Percentiles rank a stretch among this genome's conserved stretches.
phyloP scores from a whole-genome alignment of 2,329 filamentous ascomycete genomes.

The Juglanconis oblonga region DNA sequence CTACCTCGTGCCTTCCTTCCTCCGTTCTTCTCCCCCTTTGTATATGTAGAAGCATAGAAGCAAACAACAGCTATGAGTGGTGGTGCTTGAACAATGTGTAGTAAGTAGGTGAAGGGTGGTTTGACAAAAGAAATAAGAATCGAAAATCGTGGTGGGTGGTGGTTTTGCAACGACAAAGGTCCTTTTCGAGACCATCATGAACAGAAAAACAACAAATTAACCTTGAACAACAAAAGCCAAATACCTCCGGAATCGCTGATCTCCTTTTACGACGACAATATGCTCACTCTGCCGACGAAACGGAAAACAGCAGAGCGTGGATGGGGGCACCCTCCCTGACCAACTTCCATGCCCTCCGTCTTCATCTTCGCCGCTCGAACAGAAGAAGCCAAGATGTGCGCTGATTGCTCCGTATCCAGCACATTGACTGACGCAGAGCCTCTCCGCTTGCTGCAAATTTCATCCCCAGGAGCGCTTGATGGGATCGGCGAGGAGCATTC shows the following conservation, averaged over 20 bases:
- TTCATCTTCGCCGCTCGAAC: neutral
- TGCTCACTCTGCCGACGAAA: slow-evolving; percentile 4
- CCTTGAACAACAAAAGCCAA: slow-evolving; percentile 13
- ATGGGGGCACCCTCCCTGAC: neutral
- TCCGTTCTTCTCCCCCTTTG: slow-evolving; percentile 18
- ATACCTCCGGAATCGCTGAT: slow-evolving; percentile 14
- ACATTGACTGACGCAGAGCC: no score
- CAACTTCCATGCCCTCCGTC: neutral
- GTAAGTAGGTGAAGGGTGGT: slow-evolving; percentile 8
- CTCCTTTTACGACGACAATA: slow-evolving; percentile 9
- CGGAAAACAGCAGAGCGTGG: slow-evolving; percentile 5
- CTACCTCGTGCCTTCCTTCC: slow-evolving; percentile 11
- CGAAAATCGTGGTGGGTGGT: neutral
- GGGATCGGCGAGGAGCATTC: neutral
- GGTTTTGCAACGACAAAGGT: slow-evolving; percentile 1
- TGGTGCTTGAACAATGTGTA: neutral
- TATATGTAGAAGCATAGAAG: slow-evolving; percentile 29
- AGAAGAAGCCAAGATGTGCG: no score
- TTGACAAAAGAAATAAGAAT: slow-evolving; percentile 23
- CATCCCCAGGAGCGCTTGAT: neutral
- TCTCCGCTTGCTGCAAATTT: no score
- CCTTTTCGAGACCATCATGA: slow-evolving; percentile 3
- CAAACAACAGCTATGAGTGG: slow-evolving; percentile 13
- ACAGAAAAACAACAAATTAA: slow-evolving; percentile 3
- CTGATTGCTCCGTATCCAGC: no score